Percentiles rank a stretch among this genome's conserved stretches.
These are phyloP conservation scores for Nepenthes alata DNA, from an alignment of 179 eudicot genomes.

Conservation along the genomic window DNA sequence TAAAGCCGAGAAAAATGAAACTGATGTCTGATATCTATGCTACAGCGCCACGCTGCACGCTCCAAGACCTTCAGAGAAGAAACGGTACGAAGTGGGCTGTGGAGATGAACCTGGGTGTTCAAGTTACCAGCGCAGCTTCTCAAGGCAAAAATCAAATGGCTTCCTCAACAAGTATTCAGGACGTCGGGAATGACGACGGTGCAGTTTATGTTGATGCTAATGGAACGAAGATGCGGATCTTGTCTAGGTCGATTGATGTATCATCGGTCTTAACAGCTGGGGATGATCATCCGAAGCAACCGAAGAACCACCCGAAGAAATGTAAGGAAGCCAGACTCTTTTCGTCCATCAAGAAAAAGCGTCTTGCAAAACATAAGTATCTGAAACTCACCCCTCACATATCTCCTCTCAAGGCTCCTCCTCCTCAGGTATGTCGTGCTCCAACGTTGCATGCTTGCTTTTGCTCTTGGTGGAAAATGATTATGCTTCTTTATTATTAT, in stretches of 20 bases:
- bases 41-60: conserved; percentile 56
- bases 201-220: conserved; percentile 70
- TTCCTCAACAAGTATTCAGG: conserved; percentile 18
- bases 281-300: conserved; percentile 9
- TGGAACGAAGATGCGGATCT: conserved; percentile 66
- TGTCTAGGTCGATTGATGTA: conserved; percentile 42
- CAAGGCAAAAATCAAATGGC: conserved; percentile 24
- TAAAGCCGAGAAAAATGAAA: conserved; percentile 71
- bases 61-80: conserved; percentile 88
- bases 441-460: conserved; percentile 4
- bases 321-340: conserved; percentile 31
- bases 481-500: not conserved
- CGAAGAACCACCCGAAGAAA: conserved; percentile 23
- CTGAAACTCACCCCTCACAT: conserved; percentile 25
- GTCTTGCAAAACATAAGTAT: conserved; percentile 32
- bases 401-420: conserved; percentile 16
- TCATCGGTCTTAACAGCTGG: conserved; percentile 15
- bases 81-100: conserved; percentile 73
- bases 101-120: conserved; percentile 25
- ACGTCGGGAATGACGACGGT: conserved; percentile 38
- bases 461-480: not conserved
- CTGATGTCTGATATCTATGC: conserved; percentile 59
- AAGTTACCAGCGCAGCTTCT: conserved; percentile 19
- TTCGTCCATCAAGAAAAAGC: conserved; percentile 29
- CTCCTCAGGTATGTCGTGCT: conserved; percentile 17